These are phyloP conservation scores for Artomyces pyxidatus DNA, from an alignment of 768 basidiomycete species.

Conservation along the genomic window DNA sequence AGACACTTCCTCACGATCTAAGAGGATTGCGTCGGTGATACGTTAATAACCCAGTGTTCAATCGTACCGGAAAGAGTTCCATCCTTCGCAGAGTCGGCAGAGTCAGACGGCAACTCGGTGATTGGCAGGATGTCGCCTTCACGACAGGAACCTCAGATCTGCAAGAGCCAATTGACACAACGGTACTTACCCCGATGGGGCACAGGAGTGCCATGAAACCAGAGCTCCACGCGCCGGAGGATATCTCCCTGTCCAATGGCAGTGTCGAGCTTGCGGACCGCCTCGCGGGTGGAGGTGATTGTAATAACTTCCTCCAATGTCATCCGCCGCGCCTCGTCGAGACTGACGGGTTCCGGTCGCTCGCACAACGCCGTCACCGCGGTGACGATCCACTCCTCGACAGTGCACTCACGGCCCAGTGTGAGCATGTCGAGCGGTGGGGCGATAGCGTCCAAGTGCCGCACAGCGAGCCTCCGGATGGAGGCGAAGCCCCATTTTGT, in stretches of 20 bases:
- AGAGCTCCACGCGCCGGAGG: too few species aligned
- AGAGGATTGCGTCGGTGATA: too few species aligned
- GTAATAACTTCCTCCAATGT: conserved; percentile 4
- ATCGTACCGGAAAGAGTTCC: too few species aligned
- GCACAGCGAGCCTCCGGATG: conserved; percentile 14
- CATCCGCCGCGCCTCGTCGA: conserved; percentile 6
- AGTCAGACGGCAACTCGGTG: not conserved
- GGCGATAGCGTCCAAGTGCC: not conserved
- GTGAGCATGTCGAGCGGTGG: conserved; percentile 1
- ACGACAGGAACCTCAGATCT: not conserved
- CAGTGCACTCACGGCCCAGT: conserved; percentile 1
- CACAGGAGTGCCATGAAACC: too few species aligned
- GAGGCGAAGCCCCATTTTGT: conserved; percentile 23
- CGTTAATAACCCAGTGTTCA: too few species aligned
- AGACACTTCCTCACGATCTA: too few species aligned
- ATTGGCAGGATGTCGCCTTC: not conserved
- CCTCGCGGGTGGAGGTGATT: conserved; percentile 3
- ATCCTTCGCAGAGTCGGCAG: too few species aligned
- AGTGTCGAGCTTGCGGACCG: not conserved
- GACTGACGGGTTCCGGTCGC: not conserved
- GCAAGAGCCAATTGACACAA: not conserved
- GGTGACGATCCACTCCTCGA: conserved; percentile 6
- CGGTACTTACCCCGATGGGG: too few species aligned
- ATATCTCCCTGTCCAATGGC: not conserved
- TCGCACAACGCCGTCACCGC: conserved; percentile 6